Evolutionary conservation across 2,329 filamentous ascomycete genomes (phyloP).

Genomic region (Cercospora zeae-maydis): DNA sequence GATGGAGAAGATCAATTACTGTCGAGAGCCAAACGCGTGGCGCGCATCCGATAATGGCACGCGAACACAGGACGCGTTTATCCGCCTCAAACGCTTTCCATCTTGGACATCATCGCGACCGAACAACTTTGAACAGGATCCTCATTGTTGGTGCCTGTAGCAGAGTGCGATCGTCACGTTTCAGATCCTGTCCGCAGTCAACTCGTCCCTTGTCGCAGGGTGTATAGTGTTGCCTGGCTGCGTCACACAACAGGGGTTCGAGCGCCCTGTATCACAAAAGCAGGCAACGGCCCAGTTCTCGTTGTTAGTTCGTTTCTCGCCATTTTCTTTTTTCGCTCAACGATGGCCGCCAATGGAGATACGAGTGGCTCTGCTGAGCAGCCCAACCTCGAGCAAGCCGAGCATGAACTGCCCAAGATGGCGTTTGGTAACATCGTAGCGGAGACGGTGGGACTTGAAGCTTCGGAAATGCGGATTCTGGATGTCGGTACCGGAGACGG

Average conservation of each 20-base stretch:
- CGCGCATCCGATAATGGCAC: not conserved
- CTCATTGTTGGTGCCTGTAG: not conserved
- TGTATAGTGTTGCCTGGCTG: not conserved
- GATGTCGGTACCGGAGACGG: conserved; percentile 11
- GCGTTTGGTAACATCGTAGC: conserved; percentile 4
- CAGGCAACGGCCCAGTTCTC: not conserved
- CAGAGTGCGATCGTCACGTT: not conserved
- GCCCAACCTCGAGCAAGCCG: not conserved
- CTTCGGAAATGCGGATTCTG: conserved; percentile 3
- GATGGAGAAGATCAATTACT: not conserved
- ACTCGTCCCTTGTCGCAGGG: not conserved
- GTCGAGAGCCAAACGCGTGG: too few species aligned
- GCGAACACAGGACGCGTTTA: not conserved
- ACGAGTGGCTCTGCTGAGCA: not conserved
- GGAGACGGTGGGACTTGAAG: not conserved
- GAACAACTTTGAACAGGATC: too few species aligned
- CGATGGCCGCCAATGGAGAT: not conserved
- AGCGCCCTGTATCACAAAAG: not conserved
- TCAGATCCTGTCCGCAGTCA: not conserved
- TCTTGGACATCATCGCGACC: not conserved
- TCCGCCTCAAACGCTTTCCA: not conserved
- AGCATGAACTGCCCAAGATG: conserved; percentile 7
- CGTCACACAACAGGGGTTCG: not conserved
- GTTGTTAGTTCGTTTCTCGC: not conserved
- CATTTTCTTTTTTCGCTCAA: not conserved